Conservation (phyloP, 352 stramenopile genomes). For the Phytophthora palmivora region DNA sequence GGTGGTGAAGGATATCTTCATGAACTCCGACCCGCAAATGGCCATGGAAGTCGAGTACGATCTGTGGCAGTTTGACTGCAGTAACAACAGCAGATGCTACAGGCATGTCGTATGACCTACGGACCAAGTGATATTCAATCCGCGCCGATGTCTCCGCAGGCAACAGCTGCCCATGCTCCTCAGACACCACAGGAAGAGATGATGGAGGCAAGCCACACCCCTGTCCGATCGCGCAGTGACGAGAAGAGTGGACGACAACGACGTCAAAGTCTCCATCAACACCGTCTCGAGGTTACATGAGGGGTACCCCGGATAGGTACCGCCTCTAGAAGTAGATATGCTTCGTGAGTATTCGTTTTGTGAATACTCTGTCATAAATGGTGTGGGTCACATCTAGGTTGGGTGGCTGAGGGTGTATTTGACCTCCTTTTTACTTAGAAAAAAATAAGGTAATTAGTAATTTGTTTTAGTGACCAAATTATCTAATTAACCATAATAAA, state of each 20-base stretch:
- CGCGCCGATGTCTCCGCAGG: slow-evolving; percentile 18
- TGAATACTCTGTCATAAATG: too few relatives aligned
- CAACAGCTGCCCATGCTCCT: slow-evolving; percentile 19
- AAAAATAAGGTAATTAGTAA: too few relatives aligned
- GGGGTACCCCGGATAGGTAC: too few relatives aligned
- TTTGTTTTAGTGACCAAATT: too few relatives aligned
- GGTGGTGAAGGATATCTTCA: slow-evolving; percentile 93
- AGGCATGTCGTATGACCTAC: slow-evolving; percentile 29
- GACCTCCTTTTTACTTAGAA: too few relatives aligned
- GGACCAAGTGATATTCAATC: slow-evolving; percentile 14
- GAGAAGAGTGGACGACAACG: slow-evolving; percentile 41
- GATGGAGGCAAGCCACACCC: slow-evolving; percentile 47
- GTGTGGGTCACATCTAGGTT: too few relatives aligned
- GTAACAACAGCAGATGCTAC: slow-evolving; percentile 59
- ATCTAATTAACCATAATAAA: too few relatives aligned
- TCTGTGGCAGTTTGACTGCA: slow-evolving; percentile 79
- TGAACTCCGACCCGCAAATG: slow-evolving; percentile 93
- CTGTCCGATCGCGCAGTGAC: slow-evolving; percentile 43
- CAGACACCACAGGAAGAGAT: slow-evolving; percentile 44
- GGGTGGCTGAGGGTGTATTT: too few relatives aligned
- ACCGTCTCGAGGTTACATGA: slow-evolving; percentile 40
- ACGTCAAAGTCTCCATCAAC: slow-evolving; percentile 57
- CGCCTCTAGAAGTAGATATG: too few relatives aligned
- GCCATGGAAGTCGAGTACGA: slow-evolving; percentile 98
- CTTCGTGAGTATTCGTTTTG: too few relatives aligned